A percentile compares a stretch with the other conserved stretches of the same genome.
These are phyloP conservation scores for Aspergillus baeticus DNA, from an alignment of 495 filamentous ascomycete genomes.

Conservation along the genomic window DNA sequence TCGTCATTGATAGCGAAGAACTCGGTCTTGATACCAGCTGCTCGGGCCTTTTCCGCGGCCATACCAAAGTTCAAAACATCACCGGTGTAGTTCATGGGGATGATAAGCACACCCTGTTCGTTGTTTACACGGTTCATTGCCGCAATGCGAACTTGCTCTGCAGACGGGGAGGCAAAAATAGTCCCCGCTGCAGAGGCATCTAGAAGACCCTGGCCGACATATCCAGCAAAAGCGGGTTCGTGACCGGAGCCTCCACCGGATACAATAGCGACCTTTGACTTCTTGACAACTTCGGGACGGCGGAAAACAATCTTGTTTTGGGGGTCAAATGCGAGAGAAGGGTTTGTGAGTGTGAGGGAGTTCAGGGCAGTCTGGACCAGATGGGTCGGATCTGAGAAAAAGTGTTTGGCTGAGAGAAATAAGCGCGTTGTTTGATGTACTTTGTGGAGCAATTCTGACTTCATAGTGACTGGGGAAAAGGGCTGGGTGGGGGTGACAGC, in stretches of 20 bases:
- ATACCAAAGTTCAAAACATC: slow-evolving; percentile 96
- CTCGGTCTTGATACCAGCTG: slow-evolving; percentile 74
- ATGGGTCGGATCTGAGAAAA: slow-evolving; percentile 80
- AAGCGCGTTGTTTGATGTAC: slow-evolving; percentile 6
- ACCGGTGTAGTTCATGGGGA: slow-evolving; percentile 66
- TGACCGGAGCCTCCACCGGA: slow-evolving; percentile 92
- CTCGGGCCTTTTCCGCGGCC: slow-evolving; percentile 88
- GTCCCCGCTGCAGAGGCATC: slow-evolving; percentile 85
- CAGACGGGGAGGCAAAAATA: slow-evolving; percentile 87
- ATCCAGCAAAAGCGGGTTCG: slow-evolving; percentile 83
- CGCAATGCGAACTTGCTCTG: slow-evolving; percentile 80
- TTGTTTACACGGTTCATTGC: slow-evolving; percentile 69
- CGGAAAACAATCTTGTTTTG: slow-evolving; percentile 86
- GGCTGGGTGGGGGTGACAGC: neutral
- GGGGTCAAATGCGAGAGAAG: slow-evolving; percentile 73
- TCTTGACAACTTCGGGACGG: slow-evolving; percentile 53
- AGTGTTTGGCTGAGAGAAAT: slow-evolving; percentile 68
- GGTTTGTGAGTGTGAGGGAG: slow-evolving; percentile 80
- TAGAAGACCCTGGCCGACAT: slow-evolving; percentile 71
- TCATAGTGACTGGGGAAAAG: slow-evolving; percentile 2
- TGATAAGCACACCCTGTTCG: slow-evolving; percentile 69
- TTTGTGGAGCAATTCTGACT: slow-evolving; percentile 15
- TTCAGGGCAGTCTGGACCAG: slow-evolving; percentile 78
- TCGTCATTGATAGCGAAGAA: slow-evolving; percentile 97
- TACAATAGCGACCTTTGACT: slow-evolving; percentile 72